Evolutionary conservation across 257 asterid genomes (phyloP).

Genomic region (Capsicum chinense): DNA sequence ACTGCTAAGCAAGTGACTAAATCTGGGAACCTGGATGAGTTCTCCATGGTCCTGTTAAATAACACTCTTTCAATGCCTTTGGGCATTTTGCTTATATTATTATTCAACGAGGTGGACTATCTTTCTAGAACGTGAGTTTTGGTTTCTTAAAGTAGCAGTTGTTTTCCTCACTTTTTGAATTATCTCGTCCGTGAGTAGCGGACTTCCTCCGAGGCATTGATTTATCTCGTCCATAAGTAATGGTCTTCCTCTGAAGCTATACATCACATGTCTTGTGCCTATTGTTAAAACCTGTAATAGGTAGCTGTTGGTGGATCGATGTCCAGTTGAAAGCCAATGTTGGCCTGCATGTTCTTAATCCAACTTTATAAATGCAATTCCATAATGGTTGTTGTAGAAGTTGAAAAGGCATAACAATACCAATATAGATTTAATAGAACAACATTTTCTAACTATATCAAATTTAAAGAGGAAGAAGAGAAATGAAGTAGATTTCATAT

Average conservation of each 20-base stretch:
- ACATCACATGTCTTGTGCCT: constrained; percentile 14
- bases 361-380: not conserved
- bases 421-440: not conserved
- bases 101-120: constrained; percentile 80
- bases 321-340: not conserved
- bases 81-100: constrained; percentile 65
- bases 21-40: constrained; percentile 86
- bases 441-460: constrained; percentile 6
- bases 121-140: constrained; percentile 78
- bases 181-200: not conserved
- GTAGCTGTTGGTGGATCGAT: not conserved
- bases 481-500: not conserved
- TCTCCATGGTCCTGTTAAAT: constrained; percentile 94
- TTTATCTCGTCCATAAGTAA: not conserved
- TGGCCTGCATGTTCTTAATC: not conserved
- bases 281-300: not conserved
- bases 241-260: not conserved
- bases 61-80: constrained; percentile 86
- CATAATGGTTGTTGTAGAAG: not conserved
- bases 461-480: not conserved
- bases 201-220: no score
- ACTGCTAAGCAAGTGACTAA: constrained; percentile 88
- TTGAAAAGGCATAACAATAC: not conserved
- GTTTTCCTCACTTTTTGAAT: not conserved
- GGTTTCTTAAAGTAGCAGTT: constrained; percentile 20